Conservation (phyloP, 1,284 basidiomycete species). For the Leucoagaricus sp. region DNA sequence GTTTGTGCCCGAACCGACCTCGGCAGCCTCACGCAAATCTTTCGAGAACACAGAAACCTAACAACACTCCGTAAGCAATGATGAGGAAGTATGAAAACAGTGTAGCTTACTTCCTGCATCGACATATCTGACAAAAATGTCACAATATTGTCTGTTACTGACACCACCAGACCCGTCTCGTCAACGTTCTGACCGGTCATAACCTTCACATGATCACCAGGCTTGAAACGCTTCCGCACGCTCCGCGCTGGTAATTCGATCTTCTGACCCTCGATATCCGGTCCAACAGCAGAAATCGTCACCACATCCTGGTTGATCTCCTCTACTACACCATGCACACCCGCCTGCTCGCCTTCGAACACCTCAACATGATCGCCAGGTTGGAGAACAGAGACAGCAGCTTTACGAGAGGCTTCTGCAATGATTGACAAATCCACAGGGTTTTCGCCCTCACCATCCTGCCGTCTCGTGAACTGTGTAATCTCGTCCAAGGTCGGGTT, state of each 20-base stretch:
- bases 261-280: slow-evolving; percentile 83
- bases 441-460: slow-evolving; percentile 66
- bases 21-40: slow-evolving; percentile 96
- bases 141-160: slow-evolving; percentile 88
- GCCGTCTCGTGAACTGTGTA: slow-evolving; percentile 80
- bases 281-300: slow-evolving; percentile 78
- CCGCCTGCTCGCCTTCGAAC: slow-evolving; percentile 94
- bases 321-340: slow-evolving; percentile 90
- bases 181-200: slow-evolving; percentile 94
- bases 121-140: slow-evolving; percentile 98
- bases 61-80: not conserved
- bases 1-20: slow-evolving; percentile 90
- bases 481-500: slow-evolving; percentile 97
- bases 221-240: slow-evolving; percentile 93
- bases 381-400: slow-evolving; percentile 88
- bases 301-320: slow-evolving; percentile 89
- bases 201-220: slow-evolving; percentile 99
- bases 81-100: not conserved
- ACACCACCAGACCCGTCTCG: slow-evolving; percentile 95
- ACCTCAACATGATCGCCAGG: slow-evolving; percentile 98
- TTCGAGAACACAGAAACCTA: slow-evolving; percentile 96
- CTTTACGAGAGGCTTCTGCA: slow-evolving; percentile 86
- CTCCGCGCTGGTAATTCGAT: slow-evolving; percentile 88
- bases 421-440: slow-evolving; percentile 81
- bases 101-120: slow-evolving; percentile 77